These are phyloP conservation scores for Fusarium pseudoanthophilum DNA, from an alignment of 2,329 filamentous ascomycete species.

Conservation along the genomic window DNA sequence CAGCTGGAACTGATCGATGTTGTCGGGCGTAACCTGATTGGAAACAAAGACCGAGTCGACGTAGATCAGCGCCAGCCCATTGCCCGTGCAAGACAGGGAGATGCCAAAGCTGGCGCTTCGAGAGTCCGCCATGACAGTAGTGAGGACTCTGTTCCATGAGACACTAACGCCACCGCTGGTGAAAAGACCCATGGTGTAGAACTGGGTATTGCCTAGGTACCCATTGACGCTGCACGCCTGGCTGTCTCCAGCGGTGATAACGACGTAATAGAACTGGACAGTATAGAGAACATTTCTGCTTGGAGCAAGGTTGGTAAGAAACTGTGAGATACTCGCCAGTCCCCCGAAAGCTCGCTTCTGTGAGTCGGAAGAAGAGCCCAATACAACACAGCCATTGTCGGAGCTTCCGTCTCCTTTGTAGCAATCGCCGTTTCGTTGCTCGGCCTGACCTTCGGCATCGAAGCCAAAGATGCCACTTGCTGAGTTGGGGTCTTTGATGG, in stretches of 20 bases:
- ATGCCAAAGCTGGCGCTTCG: slow-evolving; percentile 10
- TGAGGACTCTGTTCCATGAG: slow-evolving; percentile 12
- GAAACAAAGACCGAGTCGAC: slow-evolving; percentile 24
- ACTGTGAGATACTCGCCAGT: slow-evolving; percentile 6
- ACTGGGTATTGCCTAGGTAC: background rate
- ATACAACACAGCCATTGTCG: background rate
- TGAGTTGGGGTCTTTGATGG: background rate
- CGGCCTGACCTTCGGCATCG: background rate
- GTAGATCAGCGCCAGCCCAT: background rate
- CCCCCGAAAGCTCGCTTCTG: background rate
- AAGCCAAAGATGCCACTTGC: background rate
- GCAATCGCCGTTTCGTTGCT: background rate
- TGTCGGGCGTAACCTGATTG: slow-evolving; percentile 16
- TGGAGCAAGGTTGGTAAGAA: background rate
- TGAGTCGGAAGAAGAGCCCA: background rate
- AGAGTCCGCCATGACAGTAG: background rate
- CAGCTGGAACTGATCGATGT: slow-evolving; percentile 9
- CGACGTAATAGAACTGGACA: slow-evolving; percentile 19
- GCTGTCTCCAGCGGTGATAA: background rate
- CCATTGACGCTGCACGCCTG: background rate
- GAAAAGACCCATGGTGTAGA: background rate
- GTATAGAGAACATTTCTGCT: slow-evolving; percentile 11
- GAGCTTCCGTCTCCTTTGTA: background rate
- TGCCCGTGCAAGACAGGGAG: background rate
- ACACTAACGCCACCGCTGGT: background rate